Evolutionary conservation across 2,329 filamentous ascomycete genomes (phyloP).

Genomic region (Pyricularia pennisetigena): DNA sequence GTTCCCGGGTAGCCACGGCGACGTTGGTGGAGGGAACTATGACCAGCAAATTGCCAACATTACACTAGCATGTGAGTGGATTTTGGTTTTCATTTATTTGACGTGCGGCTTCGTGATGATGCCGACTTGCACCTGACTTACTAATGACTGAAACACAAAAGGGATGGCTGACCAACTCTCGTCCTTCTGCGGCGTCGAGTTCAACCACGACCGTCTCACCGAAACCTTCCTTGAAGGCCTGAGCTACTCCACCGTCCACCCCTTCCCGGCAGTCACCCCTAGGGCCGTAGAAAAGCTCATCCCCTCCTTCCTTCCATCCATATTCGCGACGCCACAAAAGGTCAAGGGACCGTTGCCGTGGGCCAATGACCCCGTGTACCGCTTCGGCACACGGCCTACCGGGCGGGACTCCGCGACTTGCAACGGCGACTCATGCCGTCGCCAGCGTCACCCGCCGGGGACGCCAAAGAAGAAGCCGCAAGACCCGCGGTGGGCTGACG

Average conservation of each 20-base stretch:
- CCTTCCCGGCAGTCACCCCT: conserved; percentile 17
- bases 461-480: conserved; percentile 7
- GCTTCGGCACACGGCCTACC: conserved; percentile 7
- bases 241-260: conserved; percentile 21
- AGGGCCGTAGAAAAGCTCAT: not conserved
- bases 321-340: not conserved
- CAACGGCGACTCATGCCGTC: conserved; percentile 8
- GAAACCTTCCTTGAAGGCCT: conserved; percentile 17
- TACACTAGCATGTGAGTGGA: conserved; percentile 22
- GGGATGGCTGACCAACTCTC: conserved; percentile 26
- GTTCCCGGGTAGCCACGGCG: conserved; percentile 44
- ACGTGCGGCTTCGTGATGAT: too few relatives aligned
- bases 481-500: conserved; percentile 9
- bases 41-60: conserved; percentile 32
- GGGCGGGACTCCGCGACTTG: conserved; percentile 16
- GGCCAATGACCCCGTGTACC: conserved; percentile 18
- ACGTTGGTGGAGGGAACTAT: conserved; percentile 44
- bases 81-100: not conserved
- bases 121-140: not conserved
- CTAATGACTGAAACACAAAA: conserved; percentile 4
- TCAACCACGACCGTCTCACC: conserved; percentile 28
- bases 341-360: conserved; percentile 10
- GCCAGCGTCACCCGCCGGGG: conserved; percentile 10
- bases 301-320: not conserved
- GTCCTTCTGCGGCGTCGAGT: conserved; percentile 18